Percentiles rank a stretch among this genome's conserved stretches.
Conservation (phyloP, 78 protist species). For the Dictyostelium capitatum region DNA sequence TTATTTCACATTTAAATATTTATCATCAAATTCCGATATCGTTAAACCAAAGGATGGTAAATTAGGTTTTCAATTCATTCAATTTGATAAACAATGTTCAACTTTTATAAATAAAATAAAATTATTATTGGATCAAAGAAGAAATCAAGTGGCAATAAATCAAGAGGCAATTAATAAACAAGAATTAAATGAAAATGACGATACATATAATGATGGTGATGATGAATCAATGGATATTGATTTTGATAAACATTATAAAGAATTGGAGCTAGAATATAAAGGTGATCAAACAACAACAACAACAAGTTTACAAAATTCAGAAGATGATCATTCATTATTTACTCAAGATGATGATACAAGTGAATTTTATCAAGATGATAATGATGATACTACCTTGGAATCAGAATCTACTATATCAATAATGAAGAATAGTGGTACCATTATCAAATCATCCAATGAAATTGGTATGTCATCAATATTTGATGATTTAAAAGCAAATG, state of each 20-base stretch:
- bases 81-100: not conserved
- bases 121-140: not conserved
- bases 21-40: not conserved
- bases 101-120: not conserved
- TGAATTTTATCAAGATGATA: too few species aligned
- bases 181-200: not conserved
- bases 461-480: too few species aligned
- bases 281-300: not conserved
- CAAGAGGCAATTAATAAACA: not conserved
- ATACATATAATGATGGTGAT: not conserved
- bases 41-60: not conserved
- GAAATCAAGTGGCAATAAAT: not conserved
- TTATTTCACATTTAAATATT: constrained; percentile 16
- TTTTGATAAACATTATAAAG: not conserved
- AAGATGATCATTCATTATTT: too few species aligned
- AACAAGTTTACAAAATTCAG: not conserved
- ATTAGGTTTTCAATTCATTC: not conserved
- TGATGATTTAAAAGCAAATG: not conserved
- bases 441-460: too few species aligned
- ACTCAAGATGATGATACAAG: too few species aligned
- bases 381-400: too few species aligned
- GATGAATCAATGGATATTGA: not conserved
- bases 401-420: too few species aligned
- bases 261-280: too few species aligned
- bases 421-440: too few species aligned